A percentile compares a stretch with the other conserved stretches of the same genome.
Evolutionary conservation across 768 basidiomycete species (phyloP).

Genomic region (Sarcomyxa edulis): DNA sequence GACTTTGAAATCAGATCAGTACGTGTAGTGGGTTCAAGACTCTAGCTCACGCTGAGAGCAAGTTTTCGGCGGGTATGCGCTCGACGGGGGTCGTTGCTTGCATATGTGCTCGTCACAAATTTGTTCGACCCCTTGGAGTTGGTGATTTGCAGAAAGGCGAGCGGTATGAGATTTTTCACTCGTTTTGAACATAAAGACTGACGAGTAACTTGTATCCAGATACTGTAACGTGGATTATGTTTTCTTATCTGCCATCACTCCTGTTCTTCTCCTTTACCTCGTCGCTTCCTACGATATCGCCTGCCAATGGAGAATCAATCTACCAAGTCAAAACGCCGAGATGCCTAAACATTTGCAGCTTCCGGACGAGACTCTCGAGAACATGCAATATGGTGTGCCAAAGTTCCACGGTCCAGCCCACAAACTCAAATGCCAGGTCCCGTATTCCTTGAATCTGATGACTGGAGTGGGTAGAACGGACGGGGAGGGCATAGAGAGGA

Average conservation of each 20-base stretch:
- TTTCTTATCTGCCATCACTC: slow-evolving; percentile 10
- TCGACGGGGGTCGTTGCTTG: slow-evolving; percentile 8
- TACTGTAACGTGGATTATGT: slow-evolving; percentile 20
- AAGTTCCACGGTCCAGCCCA: slow-evolving; percentile 14
- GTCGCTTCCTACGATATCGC: slow-evolving; percentile 25
- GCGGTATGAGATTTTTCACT: slow-evolving; percentile 12
- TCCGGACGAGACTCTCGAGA: slow-evolving; percentile 28
- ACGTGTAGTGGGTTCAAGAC: slow-evolving; percentile 6
- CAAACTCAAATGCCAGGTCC: slow-evolving; percentile 10
- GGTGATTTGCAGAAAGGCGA: slow-evolving; percentile 29
- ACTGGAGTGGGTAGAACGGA: slow-evolving; percentile 19
- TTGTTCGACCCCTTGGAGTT: slow-evolving; percentile 11
- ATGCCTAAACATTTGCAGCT: slow-evolving; percentile 9
- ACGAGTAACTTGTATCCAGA: slow-evolving; percentile 9
- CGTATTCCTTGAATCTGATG: slow-evolving; percentile 23
- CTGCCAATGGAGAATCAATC: slow-evolving; percentile 23
- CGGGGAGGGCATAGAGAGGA: slow-evolving; percentile 21
- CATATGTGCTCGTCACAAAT: too few species aligned
- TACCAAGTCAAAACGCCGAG: too few species aligned
- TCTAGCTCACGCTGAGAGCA: slow-evolving; percentile 6
- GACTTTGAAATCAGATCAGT: too few species aligned
- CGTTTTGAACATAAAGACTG: too few species aligned
- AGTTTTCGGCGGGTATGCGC: slow-evolving; percentile 5
- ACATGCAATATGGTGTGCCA: slow-evolving; percentile 15
- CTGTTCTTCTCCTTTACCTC: slow-evolving; percentile 1